phyloP scores from a whole-genome alignment of 805 yeast species.

The Candida pseudofarinosa region DNA sequence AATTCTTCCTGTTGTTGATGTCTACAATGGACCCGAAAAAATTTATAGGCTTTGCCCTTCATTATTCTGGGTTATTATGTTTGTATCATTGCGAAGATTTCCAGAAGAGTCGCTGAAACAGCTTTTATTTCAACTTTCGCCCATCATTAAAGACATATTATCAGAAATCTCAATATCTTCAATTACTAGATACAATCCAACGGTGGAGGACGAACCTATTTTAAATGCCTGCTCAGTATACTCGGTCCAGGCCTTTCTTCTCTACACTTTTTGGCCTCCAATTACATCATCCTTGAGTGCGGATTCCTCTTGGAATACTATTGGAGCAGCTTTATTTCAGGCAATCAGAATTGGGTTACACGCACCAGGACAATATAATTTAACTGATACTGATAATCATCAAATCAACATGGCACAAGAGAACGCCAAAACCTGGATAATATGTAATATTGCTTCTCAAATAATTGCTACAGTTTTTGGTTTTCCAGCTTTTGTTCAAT shows the following conservation, averaged over 20 bases:
- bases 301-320: constrained; percentile 93
- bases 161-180: constrained; percentile 91
- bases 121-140: constrained; percentile 60
- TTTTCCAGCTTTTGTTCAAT: constrained; percentile 86
- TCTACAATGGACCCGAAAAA: constrained; percentile 74
- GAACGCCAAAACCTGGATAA: constrained; percentile 88
- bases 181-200: constrained; percentile 76
- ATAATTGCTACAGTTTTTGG: constrained; percentile 90
- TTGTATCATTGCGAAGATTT: constrained; percentile 72
- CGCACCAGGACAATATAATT: constrained; percentile 43
- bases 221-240: constrained; percentile 87
- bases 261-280: constrained; percentile 95
- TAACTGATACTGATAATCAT: constrained; percentile 49
- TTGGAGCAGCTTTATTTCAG: constrained; percentile 88
- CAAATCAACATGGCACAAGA: constrained; percentile 55
- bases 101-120: constrained; percentile 28
- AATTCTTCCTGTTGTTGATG: constrained; percentile 82
- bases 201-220: constrained; percentile 75
- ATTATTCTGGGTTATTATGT: constrained; percentile 89
- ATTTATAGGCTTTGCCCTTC: constrained; percentile 80
- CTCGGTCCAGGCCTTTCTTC: constrained; percentile 87
- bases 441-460: constrained; percentile 87
- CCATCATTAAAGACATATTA: constrained; percentile 66
- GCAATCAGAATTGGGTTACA: constrained; percentile 91
- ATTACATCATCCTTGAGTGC: constrained; percentile 91